Evolutionary conservation across 2,329 filamentous ascomycete species (phyloP), one percentile per base, ranked within the genome.

Genomic region (Colletotrichum caudatum): DNA sequence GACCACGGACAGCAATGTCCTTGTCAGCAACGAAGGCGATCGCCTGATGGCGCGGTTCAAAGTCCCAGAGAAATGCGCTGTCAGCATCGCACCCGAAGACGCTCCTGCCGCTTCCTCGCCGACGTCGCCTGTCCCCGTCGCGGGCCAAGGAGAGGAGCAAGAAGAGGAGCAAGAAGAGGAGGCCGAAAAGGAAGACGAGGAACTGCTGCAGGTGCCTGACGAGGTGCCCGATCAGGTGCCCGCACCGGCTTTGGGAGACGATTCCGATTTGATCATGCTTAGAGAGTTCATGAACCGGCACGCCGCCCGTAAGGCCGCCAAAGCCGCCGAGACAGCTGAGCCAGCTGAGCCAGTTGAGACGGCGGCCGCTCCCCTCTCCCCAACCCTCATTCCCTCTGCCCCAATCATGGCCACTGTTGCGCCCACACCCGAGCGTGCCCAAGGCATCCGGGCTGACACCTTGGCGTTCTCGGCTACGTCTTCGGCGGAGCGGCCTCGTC

Each of bases 301-400:
- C 44, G 59, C 60, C 64, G 80, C 79, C 1, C 77, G 78, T 66
- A 81, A 79, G 74, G 78, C 72, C 62, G 80, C 80, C 33, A 78
- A 78, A 64, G 78, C 78, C 1, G 73, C 74, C 8, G 77, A 78
- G 0, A 76, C 76, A 1, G 76, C 76, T 1, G 76, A 74, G 7
- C 74, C 53, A 7, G 29, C 16, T 23, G 29, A 71, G 16, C 64
- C 74, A 1, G 23, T 51, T 14, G 35, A 37, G 9, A 29, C 6
- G 3, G 37, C 20, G 20, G 29, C 20, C 7, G 18, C 48, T 14
- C 61, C 50, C 3, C 29, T 41, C 26, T 44, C 33, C 6, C 41
- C 54, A 0, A 51, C 53, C 0, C 39, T 39, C 14, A 20, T 69
- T 8, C 53, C 65, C 7, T 69, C 6, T 7, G 65, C 59, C 9